phyloP scores from a whole-genome alignment of 495 filamentous ascomycete genomes.

The Penicillium crystallinum region DNA sequence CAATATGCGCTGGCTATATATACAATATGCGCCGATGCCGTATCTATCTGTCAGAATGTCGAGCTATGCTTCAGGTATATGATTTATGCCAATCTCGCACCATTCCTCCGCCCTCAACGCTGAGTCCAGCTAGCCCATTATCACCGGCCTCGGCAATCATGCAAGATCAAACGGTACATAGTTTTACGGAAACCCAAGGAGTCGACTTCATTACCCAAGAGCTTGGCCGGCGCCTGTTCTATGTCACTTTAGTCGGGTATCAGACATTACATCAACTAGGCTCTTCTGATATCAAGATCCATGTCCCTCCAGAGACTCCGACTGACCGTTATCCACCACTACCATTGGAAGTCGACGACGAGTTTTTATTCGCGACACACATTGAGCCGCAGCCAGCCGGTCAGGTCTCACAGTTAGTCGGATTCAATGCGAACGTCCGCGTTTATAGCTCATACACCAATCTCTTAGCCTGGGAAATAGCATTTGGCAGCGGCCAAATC shows the following conservation, averaged over 20 bases:
- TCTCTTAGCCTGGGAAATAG: constrained; percentile 64
- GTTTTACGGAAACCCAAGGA: constrained; percentile 17
- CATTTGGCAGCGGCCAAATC: constrained; percentile 63
- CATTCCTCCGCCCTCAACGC: constrained; percentile 10
- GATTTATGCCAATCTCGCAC: constrained; percentile 51
- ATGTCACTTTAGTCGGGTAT: constrained; percentile 64
- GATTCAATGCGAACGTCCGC: constrained; percentile 71
- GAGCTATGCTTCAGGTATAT: constrained; percentile 65
- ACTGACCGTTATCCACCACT: constrained; percentile 74
- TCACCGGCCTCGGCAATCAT: constrained; percentile 19
- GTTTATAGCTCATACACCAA: constrained; percentile 67
- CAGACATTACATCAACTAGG: constrained; percentile 64
- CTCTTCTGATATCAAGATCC: constrained; percentile 54
- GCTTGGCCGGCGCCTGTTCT: constrained; percentile 73
- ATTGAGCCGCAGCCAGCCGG: constrained; percentile 58
- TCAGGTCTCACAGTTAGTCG: constrained; percentile 58
- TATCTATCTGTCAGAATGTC: constrained; percentile 67
- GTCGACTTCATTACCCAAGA: constrained; percentile 71
- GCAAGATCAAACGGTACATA: not conserved
- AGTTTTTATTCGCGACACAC: constrained; percentile 60
- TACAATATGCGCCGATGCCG: constrained; percentile 61
- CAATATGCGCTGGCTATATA: constrained; percentile 62
- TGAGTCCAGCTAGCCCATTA: constrained; percentile 22
- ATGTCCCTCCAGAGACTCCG: constrained; percentile 65
- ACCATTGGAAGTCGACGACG: constrained; percentile 74